phyloP scores from a whole-genome alignment of 345 rosid species.

The Punica granatum region DNA sequence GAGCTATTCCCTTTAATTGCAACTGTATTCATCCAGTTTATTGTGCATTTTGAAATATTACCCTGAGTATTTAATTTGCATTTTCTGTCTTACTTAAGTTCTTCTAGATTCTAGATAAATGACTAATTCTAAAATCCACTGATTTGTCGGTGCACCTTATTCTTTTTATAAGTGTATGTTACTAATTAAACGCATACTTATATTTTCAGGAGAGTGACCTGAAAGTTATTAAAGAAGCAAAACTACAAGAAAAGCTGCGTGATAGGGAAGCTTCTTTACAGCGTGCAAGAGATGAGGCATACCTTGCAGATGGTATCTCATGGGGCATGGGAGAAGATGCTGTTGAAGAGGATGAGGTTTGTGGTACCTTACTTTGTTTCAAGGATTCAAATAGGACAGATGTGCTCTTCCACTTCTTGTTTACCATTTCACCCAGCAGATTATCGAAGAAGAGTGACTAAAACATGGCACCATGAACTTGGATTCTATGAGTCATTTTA shows the following conservation, averaged over 20 bases:
- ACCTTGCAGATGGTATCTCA: conserved; percentile 88
- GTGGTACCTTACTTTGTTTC: conserved; percentile 4
- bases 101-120: background rate
- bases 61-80: background rate
- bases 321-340: conserved; percentile 99
- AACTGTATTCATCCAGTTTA: background rate
- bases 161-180: background rate
- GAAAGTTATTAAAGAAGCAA: conserved; percentile 51
- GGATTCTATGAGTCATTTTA: background rate
- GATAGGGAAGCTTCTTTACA: conserved; percentile 83
- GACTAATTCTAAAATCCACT: background rate
- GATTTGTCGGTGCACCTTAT: background rate
- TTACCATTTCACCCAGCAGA: background rate
- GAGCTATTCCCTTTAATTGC: background rate
- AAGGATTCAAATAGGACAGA: background rate
- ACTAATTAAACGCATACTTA: background rate
- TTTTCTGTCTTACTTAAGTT: background rate
- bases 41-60: background rate
- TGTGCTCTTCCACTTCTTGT: background rate
- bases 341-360: conserved; percentile 87
- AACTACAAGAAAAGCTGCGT: conserved; percentile 40
- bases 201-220: conserved; percentile 28
- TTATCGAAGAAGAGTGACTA: background rate
- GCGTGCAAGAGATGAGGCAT: conserved; percentile 70
- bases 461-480: background rate